Conservation (phyloP, 371 early-diverging fungal genomes). For the Apophysomyces variabilis region DNA sequence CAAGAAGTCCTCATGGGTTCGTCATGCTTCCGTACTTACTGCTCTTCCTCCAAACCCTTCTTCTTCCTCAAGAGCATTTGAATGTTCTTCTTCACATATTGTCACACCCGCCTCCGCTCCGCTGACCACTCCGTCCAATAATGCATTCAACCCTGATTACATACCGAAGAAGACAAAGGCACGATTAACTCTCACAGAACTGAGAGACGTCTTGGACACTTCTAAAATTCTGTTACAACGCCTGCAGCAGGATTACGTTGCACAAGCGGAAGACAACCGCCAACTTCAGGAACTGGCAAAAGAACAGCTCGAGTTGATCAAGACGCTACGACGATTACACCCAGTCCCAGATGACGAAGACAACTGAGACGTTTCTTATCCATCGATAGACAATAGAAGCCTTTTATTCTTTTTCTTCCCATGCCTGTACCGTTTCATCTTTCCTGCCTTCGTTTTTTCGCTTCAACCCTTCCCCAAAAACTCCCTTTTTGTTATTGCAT, state of each 20-base stretch:
- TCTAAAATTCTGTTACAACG: slow-evolving; percentile 32
- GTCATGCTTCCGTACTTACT: slow-evolving; percentile 29
- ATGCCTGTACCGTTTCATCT: neutral
- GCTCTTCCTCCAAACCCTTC: slow-evolving; percentile 20
- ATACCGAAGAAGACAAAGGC: slow-evolving; percentile 43
- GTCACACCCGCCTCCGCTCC: slow-evolving; percentile 43
- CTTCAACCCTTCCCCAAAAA: neutral
- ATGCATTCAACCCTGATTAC: slow-evolving; percentile 47
- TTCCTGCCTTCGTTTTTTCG: neutral
- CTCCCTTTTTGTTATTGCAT: no score
- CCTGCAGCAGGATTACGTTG: slow-evolving; percentile 28
- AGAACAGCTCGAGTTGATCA: slow-evolving; percentile 29
- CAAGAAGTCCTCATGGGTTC: slow-evolving; percentile 11
- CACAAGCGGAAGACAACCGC: slow-evolving; percentile 17
- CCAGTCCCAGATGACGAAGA: neutral
- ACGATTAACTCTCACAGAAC: slow-evolving; percentile 33
- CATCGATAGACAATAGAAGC: neutral
- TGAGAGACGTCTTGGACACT: slow-evolving; percentile 38
- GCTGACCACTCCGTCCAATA: slow-evolving; percentile 47
- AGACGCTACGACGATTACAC: slow-evolving; percentile 15
- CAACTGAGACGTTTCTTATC: neutral
- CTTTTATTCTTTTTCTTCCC: neutral
- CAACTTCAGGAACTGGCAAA: slow-evolving; percentile 26
- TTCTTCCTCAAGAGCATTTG: neutral
- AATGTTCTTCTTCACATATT: slow-evolving; percentile 18